Percentiles rank a stretch among this genome's conserved stretches.
phyloP scores from a whole-genome alignment of 1,284 basidiomycete species.

The Polyporus tsugae region DNA sequence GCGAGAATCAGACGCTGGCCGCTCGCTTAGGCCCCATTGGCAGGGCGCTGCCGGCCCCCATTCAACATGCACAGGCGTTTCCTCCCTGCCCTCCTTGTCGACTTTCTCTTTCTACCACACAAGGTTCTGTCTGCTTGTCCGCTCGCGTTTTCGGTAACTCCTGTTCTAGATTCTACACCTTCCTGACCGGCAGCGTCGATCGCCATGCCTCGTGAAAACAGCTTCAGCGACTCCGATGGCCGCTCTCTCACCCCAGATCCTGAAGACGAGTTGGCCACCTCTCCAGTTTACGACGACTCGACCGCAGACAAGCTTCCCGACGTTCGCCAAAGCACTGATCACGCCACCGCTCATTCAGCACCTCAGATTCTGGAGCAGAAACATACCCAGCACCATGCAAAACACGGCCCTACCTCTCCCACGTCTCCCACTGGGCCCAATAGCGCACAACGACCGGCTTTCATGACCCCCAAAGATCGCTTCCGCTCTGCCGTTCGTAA shows the following conservation, averaged over 20 bases:
- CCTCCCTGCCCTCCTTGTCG: constrained; percentile 11
- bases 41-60: too few relatives aligned
- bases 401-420: neutral
- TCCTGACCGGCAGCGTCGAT: neutral
- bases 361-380: constrained; percentile 2
- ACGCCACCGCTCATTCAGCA: constrained; percentile 16
- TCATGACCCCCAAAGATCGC: constrained; percentile 50
- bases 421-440: neutral
- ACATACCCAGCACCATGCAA: constrained; percentile 5
- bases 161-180: neutral
- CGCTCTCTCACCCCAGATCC: constrained; percentile 66
- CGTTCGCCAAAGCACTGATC: constrained; percentile 11
- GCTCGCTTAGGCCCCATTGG: too few relatives aligned
- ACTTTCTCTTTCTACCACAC: constrained; percentile 1
- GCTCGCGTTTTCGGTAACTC: neutral
- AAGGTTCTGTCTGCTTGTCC: constrained; percentile 2
- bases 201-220: constrained; percentile 63
- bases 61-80: neutral
- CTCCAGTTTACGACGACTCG: constrained; percentile 25
- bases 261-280: constrained; percentile 38
- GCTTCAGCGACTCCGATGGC: constrained; percentile 64
- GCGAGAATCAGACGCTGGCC: too few relatives aligned
- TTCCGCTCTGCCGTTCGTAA: constrained; percentile 61
- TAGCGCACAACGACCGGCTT: constrained; percentile 20
- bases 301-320: constrained; percentile 15